Base-by-base conservation (phyloP, 140 eudicot genomes). In the Stevia rebaudiana region DNA sequence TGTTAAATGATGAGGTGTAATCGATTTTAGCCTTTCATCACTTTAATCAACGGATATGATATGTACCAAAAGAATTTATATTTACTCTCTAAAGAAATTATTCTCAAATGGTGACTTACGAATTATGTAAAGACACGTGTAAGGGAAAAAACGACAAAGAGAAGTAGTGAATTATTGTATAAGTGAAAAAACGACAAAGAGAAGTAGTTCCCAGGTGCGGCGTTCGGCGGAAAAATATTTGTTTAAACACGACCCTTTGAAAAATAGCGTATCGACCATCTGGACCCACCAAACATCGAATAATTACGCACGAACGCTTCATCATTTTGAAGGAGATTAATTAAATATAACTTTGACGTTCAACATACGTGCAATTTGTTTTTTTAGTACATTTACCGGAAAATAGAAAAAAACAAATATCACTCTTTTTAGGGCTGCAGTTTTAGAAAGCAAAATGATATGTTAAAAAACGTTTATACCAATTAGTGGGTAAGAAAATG, bases 191-290 rank as follows among this genome's bases (percentile, higher is more conserved):
- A 47, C 62, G 68, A 83, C 86, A 75, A 79, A 72, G 2, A 47
- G 67, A 25, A 68, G 70, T 81, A 81, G 92, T 79, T 84, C 94
- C 81, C 80, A 83, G 58, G 95, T 81, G 92, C 95, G 97, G 95
- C 95, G 94, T 90, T 90, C 97, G 97, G 97, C 97, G 97, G 83
- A 75, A 78, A 77, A 81, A 3, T 52, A 73, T 25, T 71, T 47
- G n/a, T 73, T 69, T 60, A 74, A 53, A 9, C 59, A 44, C 17
- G 36, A 25, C 36, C 53, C 71, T 70, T 68, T 70, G 36, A 56
- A 68, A 69, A 70, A 58, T 49, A 63, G 58, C 36, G 63, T 54
- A 11, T 44, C 46, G 23, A 44, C 36, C 54, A 63, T 39, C 40
- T 25, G 73, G 74, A 44, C 74, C 78, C 78, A 74, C 78, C 68